phyloP scores from a whole-genome alignment of 768 basidiomycete genomes.

The Tulasnella sp. region DNA sequence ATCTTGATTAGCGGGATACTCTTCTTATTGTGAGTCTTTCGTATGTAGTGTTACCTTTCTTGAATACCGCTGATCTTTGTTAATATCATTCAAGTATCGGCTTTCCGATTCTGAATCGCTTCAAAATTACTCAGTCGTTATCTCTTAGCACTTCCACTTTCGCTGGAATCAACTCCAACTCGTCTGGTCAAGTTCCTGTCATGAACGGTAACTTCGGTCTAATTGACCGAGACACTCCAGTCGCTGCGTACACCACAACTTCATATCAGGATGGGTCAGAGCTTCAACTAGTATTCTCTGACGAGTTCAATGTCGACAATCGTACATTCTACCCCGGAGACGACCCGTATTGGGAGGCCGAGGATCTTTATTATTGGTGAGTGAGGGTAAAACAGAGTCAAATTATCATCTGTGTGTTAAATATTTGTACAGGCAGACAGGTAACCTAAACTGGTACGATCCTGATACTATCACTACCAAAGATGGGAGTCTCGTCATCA shows the following conservation, averaged over 20 bases:
- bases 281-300: slow-evolving; percentile 70
- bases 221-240: slow-evolving; percentile 71
- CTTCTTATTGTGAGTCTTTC: slow-evolving; percentile 24
- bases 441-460: slow-evolving; percentile 84
- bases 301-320: slow-evolving; percentile 76
- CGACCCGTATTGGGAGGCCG: slow-evolving; percentile 86
- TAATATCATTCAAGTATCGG: too few species aligned
- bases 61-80: too few species aligned
- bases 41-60: not conserved
- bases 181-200: slow-evolving; percentile 79
- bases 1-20: slow-evolving; percentile 24
- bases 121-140: not conserved
- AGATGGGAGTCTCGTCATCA: slow-evolving; percentile 66
- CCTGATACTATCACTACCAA: slow-evolving; percentile 66
- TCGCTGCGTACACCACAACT: slow-evolving; percentile 40
- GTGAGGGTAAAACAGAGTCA: not conserved
- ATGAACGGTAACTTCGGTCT: slow-evolving; percentile 37
- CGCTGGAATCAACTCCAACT: slow-evolving; percentile 74
- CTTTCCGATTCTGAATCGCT: not conserved
- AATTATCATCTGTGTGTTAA: too few species aligned
- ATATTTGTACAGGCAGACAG: slow-evolving; percentile 27
- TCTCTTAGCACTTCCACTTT: slow-evolving; percentile 55
- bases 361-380: slow-evolving; percentile 58
- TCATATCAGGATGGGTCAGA: slow-evolving; percentile 45
- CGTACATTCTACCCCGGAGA: slow-evolving; percentile 80